Evolutionary conservation across 2,329 filamentous ascomycete genomes (phyloP).

Genomic region (Sclerotinia spermophila): DNA sequence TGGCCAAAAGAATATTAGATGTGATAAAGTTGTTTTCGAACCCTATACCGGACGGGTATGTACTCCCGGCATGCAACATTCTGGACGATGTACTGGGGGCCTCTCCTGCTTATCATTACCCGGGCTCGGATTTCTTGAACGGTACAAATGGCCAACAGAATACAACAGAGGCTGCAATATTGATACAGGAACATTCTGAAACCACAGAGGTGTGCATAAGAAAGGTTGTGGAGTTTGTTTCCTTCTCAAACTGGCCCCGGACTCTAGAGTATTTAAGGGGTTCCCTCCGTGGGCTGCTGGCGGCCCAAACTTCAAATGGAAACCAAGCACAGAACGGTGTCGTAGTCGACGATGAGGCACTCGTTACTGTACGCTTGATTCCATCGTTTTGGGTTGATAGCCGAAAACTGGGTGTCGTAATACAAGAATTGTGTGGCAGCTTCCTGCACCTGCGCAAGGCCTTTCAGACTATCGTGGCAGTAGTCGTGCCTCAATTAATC

Average conservation of each 20-base stretch:
- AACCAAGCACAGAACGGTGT: conserved; percentile 27
- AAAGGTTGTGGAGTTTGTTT: conserved; percentile 59
- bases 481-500: conserved; percentile 60
- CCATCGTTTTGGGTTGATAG: conserved; percentile 63
- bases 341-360: conserved; percentile 39
- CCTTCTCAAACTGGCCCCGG: conserved; percentile 59
- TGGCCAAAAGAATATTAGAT: conserved; percentile 55
- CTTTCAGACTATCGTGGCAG: conserved; percentile 61
- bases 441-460: conserved; percentile 63
- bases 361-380: conserved; percentile 56
- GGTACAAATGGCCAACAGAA: conserved; percentile 32
- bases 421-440: conserved; percentile 64
- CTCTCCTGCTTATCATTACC: conserved; percentile 32
- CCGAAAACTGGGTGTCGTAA: conserved; percentile 56
- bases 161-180: conserved; percentile 31
- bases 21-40: conserved; percentile 54
- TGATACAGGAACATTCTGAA: conserved; percentile 35
- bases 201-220: conserved; percentile 55
- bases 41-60: conserved; percentile 55
- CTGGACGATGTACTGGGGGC: conserved; percentile 46
- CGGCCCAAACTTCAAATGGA: conserved; percentile 30
- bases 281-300: conserved; percentile 34
- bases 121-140: conserved; percentile 22
- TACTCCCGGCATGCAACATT: conserved; percentile 54
- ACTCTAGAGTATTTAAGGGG: conserved; percentile 58